Evolutionary conservation across 495 filamentous ascomycete genomes (phyloP), one percentile per base, ranked within the genome.

Genomic region (Aspergillus affinis): DNA sequence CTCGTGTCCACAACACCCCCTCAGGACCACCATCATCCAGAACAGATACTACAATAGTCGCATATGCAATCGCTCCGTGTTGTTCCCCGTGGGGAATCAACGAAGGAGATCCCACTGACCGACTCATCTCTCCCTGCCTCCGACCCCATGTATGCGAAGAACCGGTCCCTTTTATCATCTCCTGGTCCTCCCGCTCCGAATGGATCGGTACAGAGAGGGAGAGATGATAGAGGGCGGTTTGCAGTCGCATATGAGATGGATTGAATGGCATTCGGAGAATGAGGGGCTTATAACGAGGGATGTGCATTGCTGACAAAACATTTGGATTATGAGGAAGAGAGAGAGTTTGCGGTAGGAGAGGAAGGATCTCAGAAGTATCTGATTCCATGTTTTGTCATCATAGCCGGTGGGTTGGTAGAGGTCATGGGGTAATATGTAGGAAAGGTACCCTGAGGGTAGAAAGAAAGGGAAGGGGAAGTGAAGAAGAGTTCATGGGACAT

Each of bases 301-400:
- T 46, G 55, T 48, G 8, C 44, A 49, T 15, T 30, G 45, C 51
- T 36, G n/a, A n/a, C n/a, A 41, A 45, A 3, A 55, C 19, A 23
- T 27, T 50, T 52, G 55, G 57, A 59, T 58, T 32, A 21, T 55
- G 27, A 44, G 58, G 56, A 58, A 53, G 17, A 59, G 27, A 59
- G 27, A 19, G 27, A 52, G 45, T 2, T 48, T 55, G 45, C 12
- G 30, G 56, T 51, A 47, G 32, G 12, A 51, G 56, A 36, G 51
- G 55, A 21, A 10, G 65, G 66, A 41, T 72, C 69, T 82, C 79
- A 65, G 75, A 79, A 82, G 79, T 82, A 82, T 82, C 79, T 82
- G 76, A 69, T 75, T 73, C 70, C 57, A 64, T 60, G 56, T 72
- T 69, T 63, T 79, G 77, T 82, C 79, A 79, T 79, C 72, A 78